A percentile compares a stretch with the other conserved stretches of the same genome.
Evolutionary conservation across 495 filamentous ascomycete species (phyloP).

Genomic region (Podospora tetraspora): DNA sequence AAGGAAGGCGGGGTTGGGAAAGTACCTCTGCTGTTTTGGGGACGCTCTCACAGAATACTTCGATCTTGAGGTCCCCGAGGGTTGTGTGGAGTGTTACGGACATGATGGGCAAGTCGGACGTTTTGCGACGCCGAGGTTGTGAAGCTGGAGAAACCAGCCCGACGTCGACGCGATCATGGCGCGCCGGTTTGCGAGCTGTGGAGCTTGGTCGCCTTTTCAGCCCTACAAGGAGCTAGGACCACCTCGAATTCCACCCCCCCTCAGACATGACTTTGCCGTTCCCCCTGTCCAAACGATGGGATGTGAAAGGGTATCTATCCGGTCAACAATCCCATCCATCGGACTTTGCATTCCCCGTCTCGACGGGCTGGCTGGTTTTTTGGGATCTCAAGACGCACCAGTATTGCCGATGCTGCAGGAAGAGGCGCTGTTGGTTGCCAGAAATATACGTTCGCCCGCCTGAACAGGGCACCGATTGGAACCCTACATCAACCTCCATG

Average conservation of each 20-base stretch:
- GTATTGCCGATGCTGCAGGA: neutral
- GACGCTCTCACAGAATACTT: conserved; percentile 91
- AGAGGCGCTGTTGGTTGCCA: neutral
- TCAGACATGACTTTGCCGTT: neutral
- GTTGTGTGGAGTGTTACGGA: conserved; percentile 79
- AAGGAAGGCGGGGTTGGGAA: conserved; percentile 44
- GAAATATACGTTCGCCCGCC: neutral
- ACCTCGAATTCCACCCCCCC: neutral
- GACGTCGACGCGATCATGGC: neutral
- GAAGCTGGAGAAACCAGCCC: no score
- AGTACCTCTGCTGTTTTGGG: conserved; percentile 78
- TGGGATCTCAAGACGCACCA: neutral
- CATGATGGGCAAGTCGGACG: conserved; percentile 34
- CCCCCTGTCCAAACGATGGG: neutral
- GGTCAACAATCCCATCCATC: neutral
- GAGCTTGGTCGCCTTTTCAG: neutral
- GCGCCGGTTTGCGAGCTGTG: neutral
- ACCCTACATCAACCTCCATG: neutral
- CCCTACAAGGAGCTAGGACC: neutral
- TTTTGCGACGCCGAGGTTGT: neutral
- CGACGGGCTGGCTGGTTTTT: neutral
- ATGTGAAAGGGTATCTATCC: no score
- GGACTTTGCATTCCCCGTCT: neutral
- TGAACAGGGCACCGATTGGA: neutral
- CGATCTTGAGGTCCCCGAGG: conserved; percentile 87